These are phyloP conservation scores for Camelina hispida DNA, from an alignment of 345 rosid species.

Conservation along the genomic window DNA sequence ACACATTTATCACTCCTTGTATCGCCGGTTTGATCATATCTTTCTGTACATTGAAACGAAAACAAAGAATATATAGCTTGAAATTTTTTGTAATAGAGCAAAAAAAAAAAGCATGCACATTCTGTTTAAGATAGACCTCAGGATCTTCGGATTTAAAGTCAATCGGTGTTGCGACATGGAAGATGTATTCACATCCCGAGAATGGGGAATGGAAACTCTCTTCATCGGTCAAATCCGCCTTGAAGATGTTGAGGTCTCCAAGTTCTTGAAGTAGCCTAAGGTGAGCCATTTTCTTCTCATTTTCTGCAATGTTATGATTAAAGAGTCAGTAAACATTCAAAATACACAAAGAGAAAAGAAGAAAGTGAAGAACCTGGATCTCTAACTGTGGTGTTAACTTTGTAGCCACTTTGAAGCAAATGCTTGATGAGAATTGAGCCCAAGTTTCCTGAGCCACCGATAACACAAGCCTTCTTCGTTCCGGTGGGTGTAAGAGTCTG, in stretches of 20 bases:
- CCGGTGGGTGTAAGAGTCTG: background rate
- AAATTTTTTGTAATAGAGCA: no score
- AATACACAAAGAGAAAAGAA: slow-evolving; percentile 2
- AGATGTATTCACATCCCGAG: slow-evolving; percentile 68
- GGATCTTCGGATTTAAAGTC: slow-evolving; percentile 84
- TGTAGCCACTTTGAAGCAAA: slow-evolving; percentile 73
- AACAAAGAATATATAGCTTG: background rate
- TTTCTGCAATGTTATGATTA: slow-evolving; percentile 47
- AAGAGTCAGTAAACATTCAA: slow-evolving; percentile 12
- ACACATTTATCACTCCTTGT: slow-evolving; percentile 79
- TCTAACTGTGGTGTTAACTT: slow-evolving; percentile 85
- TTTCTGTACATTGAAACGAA: slow-evolving; percentile 48
- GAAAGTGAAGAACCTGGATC: slow-evolving; percentile 43
- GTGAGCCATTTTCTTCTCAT: slow-evolving; percentile 65
- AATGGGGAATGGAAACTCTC: slow-evolving; percentile 64
- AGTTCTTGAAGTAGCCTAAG: slow-evolving; percentile 56
- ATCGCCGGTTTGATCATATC: slow-evolving; percentile 92
- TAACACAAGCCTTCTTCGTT: slow-evolving; percentile 70
- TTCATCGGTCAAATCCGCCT: slow-evolving; percentile 75
- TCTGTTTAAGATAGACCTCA: slow-evolving; percentile 54
- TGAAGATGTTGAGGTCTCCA: slow-evolving; percentile 69
- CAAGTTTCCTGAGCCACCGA: slow-evolving; percentile 79
- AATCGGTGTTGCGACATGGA: slow-evolving; percentile 94
- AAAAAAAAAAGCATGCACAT: background rate
- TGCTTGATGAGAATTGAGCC: slow-evolving; percentile 75